Conservation (phyloP, 768 basidiomycete species). For the Lactifluus volemus region DNA sequence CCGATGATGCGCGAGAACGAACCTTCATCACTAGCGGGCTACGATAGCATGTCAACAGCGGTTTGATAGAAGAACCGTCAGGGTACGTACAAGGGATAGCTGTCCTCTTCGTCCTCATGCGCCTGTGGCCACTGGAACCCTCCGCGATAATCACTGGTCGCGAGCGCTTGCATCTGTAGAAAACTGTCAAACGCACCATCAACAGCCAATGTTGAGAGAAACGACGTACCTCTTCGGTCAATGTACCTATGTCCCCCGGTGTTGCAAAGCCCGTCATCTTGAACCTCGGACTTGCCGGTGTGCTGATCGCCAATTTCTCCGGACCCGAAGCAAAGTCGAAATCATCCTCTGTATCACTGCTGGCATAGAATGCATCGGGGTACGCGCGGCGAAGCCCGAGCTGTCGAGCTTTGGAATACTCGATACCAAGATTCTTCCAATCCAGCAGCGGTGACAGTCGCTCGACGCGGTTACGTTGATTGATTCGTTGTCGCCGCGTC, state of each 20-base stretch:
- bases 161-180: slow-evolving; percentile 71
- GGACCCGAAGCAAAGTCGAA: slow-evolving; percentile 55
- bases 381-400: slow-evolving; percentile 88
- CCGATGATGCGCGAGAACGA: slow-evolving; percentile 71
- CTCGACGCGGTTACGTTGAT: slow-evolving; percentile 97
- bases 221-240: slow-evolving; percentile 66
- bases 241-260: slow-evolving; percentile 86
- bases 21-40: slow-evolving; percentile 90
- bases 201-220: not conserved
- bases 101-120: slow-evolving; percentile 81
- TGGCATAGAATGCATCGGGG: slow-evolving; percentile 83
- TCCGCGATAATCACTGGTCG: slow-evolving; percentile 81
- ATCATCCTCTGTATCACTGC: slow-evolving; percentile 43
- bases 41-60: slow-evolving; percentile 10
- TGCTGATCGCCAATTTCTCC: slow-evolving; percentile 65
- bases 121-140: slow-evolving; percentile 45
- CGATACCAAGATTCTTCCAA: slow-evolving; percentile 97
- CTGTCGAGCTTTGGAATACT: slow-evolving; percentile 94
- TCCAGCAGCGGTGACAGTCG: slow-evolving; percentile 87
- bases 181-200: not conserved
- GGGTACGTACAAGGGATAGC: slow-evolving; percentile 72
- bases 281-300: slow-evolving; percentile 83
- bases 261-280: slow-evolving; percentile 70
- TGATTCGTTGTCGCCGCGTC: slow-evolving; percentile 93
- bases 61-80: slow-evolving; percentile 11